A percentile compares a stretch with the other conserved stretches of the same genome.
These are phyloP conservation scores for Alternaria sp. DNA, from an alignment of 2,329 filamentous ascomycete species.

Conservation along the genomic window DNA sequence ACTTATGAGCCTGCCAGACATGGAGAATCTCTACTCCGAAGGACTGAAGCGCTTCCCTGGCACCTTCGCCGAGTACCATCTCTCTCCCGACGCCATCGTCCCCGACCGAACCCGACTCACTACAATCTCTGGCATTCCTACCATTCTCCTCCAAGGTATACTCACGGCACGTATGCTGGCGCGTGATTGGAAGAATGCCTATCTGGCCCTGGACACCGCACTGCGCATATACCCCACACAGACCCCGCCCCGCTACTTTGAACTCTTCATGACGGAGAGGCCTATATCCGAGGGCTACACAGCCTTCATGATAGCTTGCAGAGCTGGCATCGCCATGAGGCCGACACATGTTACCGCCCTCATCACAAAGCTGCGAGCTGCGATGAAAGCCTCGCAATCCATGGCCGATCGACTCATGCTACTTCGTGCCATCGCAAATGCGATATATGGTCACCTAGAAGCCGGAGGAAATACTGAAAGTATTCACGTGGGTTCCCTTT, in stretches of 20 bases:
- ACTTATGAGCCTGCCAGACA: constrained; percentile 43
- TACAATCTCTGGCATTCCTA: constrained; percentile 46
- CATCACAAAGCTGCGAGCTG: constrained; percentile 39
- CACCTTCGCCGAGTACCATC: constrained; percentile 55
- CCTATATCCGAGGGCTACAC: constrained; percentile 56
- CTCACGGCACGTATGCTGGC: constrained; percentile 54
- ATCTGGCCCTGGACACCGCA: constrained; percentile 57
- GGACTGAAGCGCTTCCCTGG: constrained; percentile 57
- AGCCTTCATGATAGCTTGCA: constrained; percentile 56
- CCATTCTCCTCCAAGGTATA: constrained; percentile 56
- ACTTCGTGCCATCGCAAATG: constrained; percentile 50
- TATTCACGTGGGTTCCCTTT: constrained; percentile 48
- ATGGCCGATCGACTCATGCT: constrained; percentile 32
- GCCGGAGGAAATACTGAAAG: constrained; percentile 44
- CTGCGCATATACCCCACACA: constrained; percentile 55
- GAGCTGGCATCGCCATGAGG: constrained; percentile 49
- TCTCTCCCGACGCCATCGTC: constrained; percentile 55
- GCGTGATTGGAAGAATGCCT: constrained; percentile 56
- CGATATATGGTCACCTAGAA: constrained; percentile 51
- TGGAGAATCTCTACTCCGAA: constrained; percentile 55
- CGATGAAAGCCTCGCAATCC: constrained; percentile 17
- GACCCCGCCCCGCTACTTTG: constrained; percentile 52
- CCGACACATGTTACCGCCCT: constrained; percentile 41
- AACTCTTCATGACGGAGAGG: constrained; percentile 53
- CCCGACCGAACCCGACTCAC: constrained; percentile 48